A percentile compares a stretch with the other conserved stretches of the same genome.
These are phyloP conservation scores for Barnettozyma siamensis DNA, from an alignment of 805 yeast genomes.

Conservation along the genomic window DNA sequence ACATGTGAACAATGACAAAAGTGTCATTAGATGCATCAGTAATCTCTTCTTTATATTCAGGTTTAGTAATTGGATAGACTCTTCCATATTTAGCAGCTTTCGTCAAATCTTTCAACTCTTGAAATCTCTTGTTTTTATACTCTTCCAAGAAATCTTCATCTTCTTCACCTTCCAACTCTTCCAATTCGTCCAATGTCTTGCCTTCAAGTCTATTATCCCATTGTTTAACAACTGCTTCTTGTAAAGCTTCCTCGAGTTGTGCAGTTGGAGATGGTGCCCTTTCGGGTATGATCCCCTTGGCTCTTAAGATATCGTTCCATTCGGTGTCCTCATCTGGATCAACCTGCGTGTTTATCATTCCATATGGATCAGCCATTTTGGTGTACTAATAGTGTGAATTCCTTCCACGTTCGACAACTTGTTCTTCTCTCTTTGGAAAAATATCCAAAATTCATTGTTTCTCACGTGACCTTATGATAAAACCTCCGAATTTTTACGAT, in stretches of 20 bases:
- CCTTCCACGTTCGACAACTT: too few relatives aligned
- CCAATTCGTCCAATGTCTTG: slow-evolving; percentile 74
- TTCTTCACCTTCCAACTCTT: slow-evolving; percentile 85
- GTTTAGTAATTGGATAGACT: slow-evolving; percentile 74
- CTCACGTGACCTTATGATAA: too few relatives aligned
- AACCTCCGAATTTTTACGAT: too few relatives aligned
- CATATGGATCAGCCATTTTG: slow-evolving; percentile 32
- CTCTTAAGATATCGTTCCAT: slow-evolving; percentile 94
- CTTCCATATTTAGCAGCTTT: slow-evolving; percentile 60
- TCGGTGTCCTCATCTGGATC: slow-evolving; percentile 97
- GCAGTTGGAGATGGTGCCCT: slow-evolving; percentile 85
- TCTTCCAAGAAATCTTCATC: slow-evolving; percentile 81
- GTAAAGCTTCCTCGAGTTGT: slow-evolving; percentile 80
- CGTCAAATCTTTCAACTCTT: slow-evolving; percentile 60
- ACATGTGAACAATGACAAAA: slow-evolving; percentile 73
- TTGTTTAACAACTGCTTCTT: slow-evolving; percentile 72
- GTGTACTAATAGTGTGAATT: too few relatives aligned
- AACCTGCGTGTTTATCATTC: slow-evolving; percentile 72
- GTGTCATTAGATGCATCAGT: slow-evolving; percentile 68
- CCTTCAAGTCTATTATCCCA: slow-evolving; percentile 79
- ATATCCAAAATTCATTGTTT: too few relatives aligned
- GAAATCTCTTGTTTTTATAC: slow-evolving; percentile 72
- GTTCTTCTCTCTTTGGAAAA: too few relatives aligned
- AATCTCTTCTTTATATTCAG: slow-evolving; percentile 81
- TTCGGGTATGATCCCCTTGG: slow-evolving; percentile 88